phyloP scores from a whole-genome alignment of 2,329 filamentous ascomycete genomes.

The Trichoderma gracile region DNA sequence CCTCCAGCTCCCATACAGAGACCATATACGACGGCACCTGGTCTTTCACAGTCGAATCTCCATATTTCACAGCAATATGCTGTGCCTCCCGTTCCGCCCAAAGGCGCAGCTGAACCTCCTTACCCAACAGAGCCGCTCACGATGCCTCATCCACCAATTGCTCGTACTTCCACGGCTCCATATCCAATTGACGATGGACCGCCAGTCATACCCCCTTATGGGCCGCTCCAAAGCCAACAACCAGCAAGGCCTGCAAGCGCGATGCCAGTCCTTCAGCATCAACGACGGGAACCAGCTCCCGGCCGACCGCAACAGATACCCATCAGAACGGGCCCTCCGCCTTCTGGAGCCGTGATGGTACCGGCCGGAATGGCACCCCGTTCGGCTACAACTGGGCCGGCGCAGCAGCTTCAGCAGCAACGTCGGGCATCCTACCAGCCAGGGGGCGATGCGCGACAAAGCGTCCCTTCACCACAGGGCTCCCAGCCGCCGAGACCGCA shows the following conservation, averaged over 20 bases:
- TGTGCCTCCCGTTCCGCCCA: neutral
- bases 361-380: slow-evolving; percentile 16
- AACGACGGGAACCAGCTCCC: neutral
- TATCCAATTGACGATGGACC: slow-evolving; percentile 24
- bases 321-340: neutral
- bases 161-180: slow-evolving; percentile 15
- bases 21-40: slow-evolving; percentile 4
- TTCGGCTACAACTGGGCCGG: slow-evolving; percentile 6
- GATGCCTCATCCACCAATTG: slow-evolving; percentile 1
- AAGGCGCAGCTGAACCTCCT: neutral
- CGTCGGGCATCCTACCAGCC: slow-evolving; percentile 11
- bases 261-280: slow-evolving; percentile 23
- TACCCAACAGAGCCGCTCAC: slow-evolving; percentile 10
- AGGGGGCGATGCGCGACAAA: neutral
- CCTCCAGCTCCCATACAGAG: slow-evolving; percentile 12
- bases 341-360: slow-evolving; percentile 1
- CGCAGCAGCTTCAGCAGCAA: slow-evolving; percentile 17
- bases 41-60: neutral
- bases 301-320: slow-evolving; percentile 18
- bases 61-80: slow-evolving; percentile 2
- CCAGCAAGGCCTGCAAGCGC: slow-evolving; percentile 24
- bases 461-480: neutral
- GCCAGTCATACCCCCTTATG: neutral
- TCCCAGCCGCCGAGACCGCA: slow-evolving; percentile 22
- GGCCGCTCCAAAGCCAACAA: slow-evolving; percentile 18